A percentile compares a stretch with the other conserved stretches of the same genome.
Evolutionary conservation across 2,329 filamentous ascomycete genomes (phyloP).

Genomic region (Fusarium sambucinum): DNA sequence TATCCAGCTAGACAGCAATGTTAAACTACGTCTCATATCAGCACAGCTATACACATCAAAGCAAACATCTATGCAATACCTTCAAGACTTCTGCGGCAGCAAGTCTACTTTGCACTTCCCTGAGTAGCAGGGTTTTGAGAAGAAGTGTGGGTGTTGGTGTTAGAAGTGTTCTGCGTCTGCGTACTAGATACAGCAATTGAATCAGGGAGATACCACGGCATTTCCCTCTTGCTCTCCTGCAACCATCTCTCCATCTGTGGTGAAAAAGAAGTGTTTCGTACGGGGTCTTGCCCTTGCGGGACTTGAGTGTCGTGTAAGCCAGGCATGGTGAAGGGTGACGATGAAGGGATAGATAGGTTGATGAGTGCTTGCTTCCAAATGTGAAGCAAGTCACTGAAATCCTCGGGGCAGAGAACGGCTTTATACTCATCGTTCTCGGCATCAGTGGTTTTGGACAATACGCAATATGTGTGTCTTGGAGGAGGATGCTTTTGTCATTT

Average conservation of each 20-base stretch:
- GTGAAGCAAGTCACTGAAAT: not conserved
- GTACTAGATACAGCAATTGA: not conserved
- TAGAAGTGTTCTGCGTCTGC: too few species aligned
- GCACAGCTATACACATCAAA: rapidly evolving
- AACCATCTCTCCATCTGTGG: slow-evolving; percentile 8
- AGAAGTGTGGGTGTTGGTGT: rapidly evolving
- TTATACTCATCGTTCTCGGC: not conserved
- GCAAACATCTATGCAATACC: rapidly evolving
- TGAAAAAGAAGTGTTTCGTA: not conserved
- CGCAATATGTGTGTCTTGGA: not conserved
- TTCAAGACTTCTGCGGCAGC: rapidly evolving
- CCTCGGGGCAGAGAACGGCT: not conserved
- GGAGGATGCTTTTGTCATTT: not conserved
- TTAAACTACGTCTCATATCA: not conserved
- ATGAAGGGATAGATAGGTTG: not conserved
- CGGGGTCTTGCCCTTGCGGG: rapidly evolving
- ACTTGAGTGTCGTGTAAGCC: rapidly evolving
- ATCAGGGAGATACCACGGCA: slow-evolving; percentile 14
- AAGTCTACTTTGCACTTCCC: not conserved
- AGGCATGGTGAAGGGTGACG: not conserved
- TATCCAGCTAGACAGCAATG: rapidly evolving
- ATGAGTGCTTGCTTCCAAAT: not conserved
- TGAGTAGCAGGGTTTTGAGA: not conserved
- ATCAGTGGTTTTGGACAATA: not conserved
- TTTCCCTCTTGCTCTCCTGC: not conserved